Evolutionary conservation across 192 early-diverging fungal species (phyloP).

Genomic region (Mortierella alpina): DNA sequence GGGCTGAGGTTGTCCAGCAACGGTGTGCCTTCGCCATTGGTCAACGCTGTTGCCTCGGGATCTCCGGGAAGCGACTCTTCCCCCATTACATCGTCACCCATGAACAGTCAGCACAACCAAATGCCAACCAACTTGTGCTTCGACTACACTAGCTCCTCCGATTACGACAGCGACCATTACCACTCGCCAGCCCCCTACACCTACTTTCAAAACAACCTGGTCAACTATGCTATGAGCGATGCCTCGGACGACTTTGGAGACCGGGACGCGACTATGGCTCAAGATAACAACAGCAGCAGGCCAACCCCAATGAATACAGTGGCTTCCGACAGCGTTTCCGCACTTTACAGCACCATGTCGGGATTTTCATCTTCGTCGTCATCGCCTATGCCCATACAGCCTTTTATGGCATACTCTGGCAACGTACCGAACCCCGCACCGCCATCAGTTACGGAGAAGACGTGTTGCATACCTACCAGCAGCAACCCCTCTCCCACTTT

Average conservation of each 20-base stretch:
- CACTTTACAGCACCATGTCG: background rate
- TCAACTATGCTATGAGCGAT: slow-evolving; percentile 4
- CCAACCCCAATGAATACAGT: slow-evolving; percentile 1
- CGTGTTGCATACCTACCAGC: slow-evolving; percentile 8
- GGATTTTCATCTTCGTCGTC: background rate
- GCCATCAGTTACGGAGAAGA: background rate
- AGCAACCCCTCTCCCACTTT: background rate
- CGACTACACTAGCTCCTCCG: slow-evolving; percentile 40
- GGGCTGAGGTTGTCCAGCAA: slow-evolving; percentile 11
- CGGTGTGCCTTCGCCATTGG: background rate
- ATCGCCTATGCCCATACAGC: background rate
- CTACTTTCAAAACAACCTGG: slow-evolving; percentile 16
- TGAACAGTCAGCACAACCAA: background rate
- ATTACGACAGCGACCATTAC: slow-evolving; percentile 35
- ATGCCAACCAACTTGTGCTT: slow-evolving; percentile 26
- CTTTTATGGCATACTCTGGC: background rate
- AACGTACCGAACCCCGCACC: too few species aligned
- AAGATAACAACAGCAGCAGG: background rate
- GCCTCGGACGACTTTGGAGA: slow-evolving; percentile 21
- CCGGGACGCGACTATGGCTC: background rate
- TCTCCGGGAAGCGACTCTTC: slow-evolving; percentile 8
- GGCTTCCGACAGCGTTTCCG: background rate
- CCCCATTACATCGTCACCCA: background rate
- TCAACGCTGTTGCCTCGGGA: background rate
- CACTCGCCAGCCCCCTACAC: slow-evolving; percentile 17